A percentile compares a stretch with the other conserved stretches of the same genome.
These are phyloP conservation scores for Hypsizygus ulmarius DNA, from an alignment of 1,284 basidiomycete species.

Conservation along the genomic window DNA sequence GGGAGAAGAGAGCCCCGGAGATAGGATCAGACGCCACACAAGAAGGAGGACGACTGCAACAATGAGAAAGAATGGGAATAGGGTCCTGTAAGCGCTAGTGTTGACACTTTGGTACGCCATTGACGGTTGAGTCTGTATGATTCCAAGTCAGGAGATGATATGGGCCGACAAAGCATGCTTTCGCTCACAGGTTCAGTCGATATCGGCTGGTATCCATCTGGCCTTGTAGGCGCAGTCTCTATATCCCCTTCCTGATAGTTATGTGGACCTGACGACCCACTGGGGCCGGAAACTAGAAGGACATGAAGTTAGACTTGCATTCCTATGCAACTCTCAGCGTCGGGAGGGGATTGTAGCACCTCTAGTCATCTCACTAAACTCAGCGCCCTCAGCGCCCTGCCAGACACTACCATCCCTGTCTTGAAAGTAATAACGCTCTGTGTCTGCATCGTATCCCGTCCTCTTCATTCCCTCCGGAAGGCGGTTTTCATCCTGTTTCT, in stretches of 20 bases:
- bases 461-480: slow-evolving; percentile 62
- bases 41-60: slow-evolving; percentile 64
- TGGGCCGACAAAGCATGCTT: neutral
- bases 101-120: slow-evolving; percentile 34
- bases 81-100: slow-evolving; percentile 51
- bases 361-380: slow-evolving; percentile 53
- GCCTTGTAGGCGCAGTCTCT: slow-evolving; percentile 49
- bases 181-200: slow-evolving; percentile 50
- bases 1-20: slow-evolving; percentile 38
- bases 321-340: neutral
- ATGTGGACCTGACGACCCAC: slow-evolving; percentile 10
- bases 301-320: neutral
- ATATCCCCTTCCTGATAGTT: slow-evolving; percentile 44
- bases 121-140: slow-evolving; percentile 9
- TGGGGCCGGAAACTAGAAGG: slow-evolving; percentile 11
- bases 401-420: slow-evolving; percentile 48
- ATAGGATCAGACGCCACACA: slow-evolving; percentile 58
- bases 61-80: slow-evolving; percentile 74
- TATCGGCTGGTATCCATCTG: slow-evolving; percentile 57
- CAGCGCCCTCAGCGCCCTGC: slow-evolving; percentile 48
- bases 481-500: slow-evolving; percentile 51
- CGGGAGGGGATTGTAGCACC: slow-evolving; percentile 31
- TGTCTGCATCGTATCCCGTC: slow-evolving; percentile 62
- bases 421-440: slow-evolving; percentile 52
- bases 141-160: neutral